These are phyloP conservation scores for Begonia loranthoides DNA, from an alignment of 306 rosid species.

Conservation along the genomic window DNA sequence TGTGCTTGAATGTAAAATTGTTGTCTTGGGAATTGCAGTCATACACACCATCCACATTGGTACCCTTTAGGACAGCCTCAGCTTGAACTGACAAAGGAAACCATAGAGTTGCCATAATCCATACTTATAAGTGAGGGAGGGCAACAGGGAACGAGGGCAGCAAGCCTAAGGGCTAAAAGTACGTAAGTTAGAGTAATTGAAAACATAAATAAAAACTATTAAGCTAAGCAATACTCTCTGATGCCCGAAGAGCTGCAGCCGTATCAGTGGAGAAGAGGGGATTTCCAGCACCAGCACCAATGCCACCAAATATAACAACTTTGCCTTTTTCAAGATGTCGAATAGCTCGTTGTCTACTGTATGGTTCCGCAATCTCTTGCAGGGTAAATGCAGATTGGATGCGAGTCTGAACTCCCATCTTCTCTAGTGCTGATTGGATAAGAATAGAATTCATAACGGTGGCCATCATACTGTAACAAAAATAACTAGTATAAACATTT, in stretches of 20 bases:
- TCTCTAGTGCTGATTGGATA: slow-evolving; percentile 39
- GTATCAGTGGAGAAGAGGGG: slow-evolving; percentile 35
- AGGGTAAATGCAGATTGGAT: slow-evolving; percentile 32
- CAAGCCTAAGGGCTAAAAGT: too few relatives aligned
- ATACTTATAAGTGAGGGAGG: background rate
- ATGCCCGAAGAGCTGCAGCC: slow-evolving; percentile 33
- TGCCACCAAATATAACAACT: slow-evolving; percentile 40
- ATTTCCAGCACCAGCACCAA: slow-evolving; percentile 36
- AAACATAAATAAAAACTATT: background rate
- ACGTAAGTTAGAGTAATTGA: too few relatives aligned
- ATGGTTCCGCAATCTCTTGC: slow-evolving; percentile 44
- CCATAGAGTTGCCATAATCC: background rate
- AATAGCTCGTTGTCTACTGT: slow-evolving; percentile 35
- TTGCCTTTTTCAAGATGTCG: slow-evolving; percentile 42
- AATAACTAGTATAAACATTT: background rate
- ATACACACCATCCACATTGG: slow-evolving; percentile 40
- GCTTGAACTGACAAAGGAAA: slow-evolving; percentile 27
- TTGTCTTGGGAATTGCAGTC: slow-evolving; percentile 39
- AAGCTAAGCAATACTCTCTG: slow-evolving; percentile 23
- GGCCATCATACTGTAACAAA: slow-evolving; percentile 36
- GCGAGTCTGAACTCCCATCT: slow-evolving; percentile 33
- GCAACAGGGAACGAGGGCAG: too few relatives aligned
- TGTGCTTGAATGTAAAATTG: slow-evolving; percentile 39
- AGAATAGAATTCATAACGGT: slow-evolving; percentile 34
- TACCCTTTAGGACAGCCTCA: slow-evolving; percentile 39